phyloP scores from a whole-genome alignment of 257 asterid species.

The Paraleonurus japonicus region DNA sequence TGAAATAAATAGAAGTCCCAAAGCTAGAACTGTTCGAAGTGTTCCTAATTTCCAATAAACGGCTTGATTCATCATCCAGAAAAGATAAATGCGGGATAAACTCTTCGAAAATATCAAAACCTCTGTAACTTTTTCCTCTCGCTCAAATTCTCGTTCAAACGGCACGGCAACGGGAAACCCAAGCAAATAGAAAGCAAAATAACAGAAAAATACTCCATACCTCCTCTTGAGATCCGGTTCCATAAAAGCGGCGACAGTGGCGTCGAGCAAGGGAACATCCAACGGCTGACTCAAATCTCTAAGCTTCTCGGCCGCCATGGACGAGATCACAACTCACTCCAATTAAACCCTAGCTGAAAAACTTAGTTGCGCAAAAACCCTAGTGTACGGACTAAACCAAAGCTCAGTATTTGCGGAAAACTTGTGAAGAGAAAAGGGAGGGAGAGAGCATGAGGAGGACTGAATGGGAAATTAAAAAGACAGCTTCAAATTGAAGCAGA shows the following conservation, averaged over 20 bases:
- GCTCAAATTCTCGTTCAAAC: slow-evolving; percentile 10
- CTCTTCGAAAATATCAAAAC: not conserved
- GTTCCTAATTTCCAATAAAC: not conserved
- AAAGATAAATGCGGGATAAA: not conserved
- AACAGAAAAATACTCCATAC: slow-evolving; percentile 31
- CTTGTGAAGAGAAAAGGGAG: slow-evolving; percentile 22
- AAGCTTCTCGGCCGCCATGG: slow-evolving; percentile 89
- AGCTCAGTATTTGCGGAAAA: slow-evolving; percentile 21
- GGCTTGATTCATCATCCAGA: slow-evolving; percentile 1
- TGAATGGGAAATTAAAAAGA: slow-evolving; percentile 38
- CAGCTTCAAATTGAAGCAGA: slow-evolving; percentile 73
- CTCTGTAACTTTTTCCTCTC: not conserved
- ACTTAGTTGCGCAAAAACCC: slow-evolving; percentile 35
- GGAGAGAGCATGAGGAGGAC: slow-evolving; percentile 25
- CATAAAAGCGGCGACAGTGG: slow-evolving; percentile 94
- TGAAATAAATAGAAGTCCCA: not conserved
- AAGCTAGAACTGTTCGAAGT: not conserved
- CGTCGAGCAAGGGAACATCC: slow-evolving; percentile 85
- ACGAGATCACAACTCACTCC: slow-evolving; percentile 24
- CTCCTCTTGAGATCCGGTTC: slow-evolving; percentile 98
- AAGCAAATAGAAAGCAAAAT: not conserved
- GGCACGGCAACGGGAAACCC: not conserved
- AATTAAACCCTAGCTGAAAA: slow-evolving; percentile 36
- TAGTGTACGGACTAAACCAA: slow-evolving; percentile 23
- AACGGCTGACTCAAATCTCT: slow-evolving; percentile 91